A percentile compares a stretch with the other conserved stretches of the same genome.
phyloP scores from a whole-genome alignment of 1,284 basidiomycete species.

The Austroboletus niveus region DNA sequence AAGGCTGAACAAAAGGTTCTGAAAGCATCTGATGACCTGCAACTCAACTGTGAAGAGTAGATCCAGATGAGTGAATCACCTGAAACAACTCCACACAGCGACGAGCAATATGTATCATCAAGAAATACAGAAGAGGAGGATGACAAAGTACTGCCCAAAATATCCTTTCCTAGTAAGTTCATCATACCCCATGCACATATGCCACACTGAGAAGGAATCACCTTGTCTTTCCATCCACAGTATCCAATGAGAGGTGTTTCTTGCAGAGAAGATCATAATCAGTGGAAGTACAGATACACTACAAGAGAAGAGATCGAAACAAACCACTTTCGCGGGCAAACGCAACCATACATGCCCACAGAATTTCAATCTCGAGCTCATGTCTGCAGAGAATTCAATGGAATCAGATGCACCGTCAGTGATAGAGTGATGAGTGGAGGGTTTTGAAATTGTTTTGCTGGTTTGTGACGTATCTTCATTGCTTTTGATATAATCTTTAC shows the following conservation, averaged over 20 bases:
- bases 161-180: constrained; percentile 29
- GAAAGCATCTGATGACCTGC: too few relatives aligned
- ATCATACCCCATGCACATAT: background rate
- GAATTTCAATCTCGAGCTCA: background rate
- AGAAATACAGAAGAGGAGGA: constrained; percentile 11
- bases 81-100: too few relatives aligned
- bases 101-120: background rate
- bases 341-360: constrained; percentile 7
- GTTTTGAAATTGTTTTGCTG: too few relatives aligned
- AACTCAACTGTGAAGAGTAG: too few relatives aligned
- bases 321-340: constrained; percentile 24
- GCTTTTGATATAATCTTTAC: too few relatives aligned
- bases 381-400: background rate
- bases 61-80: too few relatives aligned
- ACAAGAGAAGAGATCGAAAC: constrained; percentile 7
- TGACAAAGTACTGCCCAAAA: background rate
- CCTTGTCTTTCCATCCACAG: background rate
- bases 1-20: background rate
- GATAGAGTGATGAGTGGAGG: too few relatives aligned
- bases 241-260: background rate
- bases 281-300: constrained; percentile 32
- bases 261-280: background rate
- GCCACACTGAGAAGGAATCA: background rate
- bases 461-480: too few relatives aligned
- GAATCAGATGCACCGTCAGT: too few relatives aligned